A percentile compares a stretch with the other conserved stretches of the same genome.
These are phyloP conservation scores for Tricholoma hemisulphureum DNA, from an alignment of 768 basidiomycete species.

Conservation along the genomic window DNA sequence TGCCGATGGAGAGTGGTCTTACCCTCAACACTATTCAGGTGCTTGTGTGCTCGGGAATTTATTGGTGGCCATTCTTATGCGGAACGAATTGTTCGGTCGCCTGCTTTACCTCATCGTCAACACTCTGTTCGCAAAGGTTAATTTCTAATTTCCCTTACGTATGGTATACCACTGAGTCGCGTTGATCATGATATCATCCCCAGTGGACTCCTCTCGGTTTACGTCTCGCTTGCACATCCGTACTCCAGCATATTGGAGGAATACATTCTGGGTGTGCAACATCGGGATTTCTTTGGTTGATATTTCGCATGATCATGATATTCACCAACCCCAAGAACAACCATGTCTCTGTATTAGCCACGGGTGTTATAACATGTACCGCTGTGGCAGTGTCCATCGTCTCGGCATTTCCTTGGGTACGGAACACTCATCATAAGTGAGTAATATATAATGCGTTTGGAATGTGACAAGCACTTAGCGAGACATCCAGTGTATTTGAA, in stretches of 20 bases:
- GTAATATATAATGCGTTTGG: conserved; percentile 14
- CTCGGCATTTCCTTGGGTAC: conserved; percentile 76
- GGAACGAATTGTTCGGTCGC: conserved; percentile 82
- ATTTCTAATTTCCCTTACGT: background rate
- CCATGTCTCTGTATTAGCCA: conserved; percentile 51
- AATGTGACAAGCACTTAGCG: conserved; percentile 1
- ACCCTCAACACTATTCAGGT: conserved; percentile 67
- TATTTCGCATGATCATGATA: conserved; percentile 57
- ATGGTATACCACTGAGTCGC: background rate
- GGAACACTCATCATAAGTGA: conserved; percentile 81
- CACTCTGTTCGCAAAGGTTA: conserved; percentile 74
- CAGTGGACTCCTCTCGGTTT: conserved; percentile 52
- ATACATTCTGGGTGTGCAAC: conserved; percentile 82
- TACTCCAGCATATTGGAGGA: conserved; percentile 76
- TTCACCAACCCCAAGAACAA: conserved; percentile 50
- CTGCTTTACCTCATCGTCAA: conserved; percentile 69
- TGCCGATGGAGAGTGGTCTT: conserved; percentile 62
- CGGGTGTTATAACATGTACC: conserved; percentile 62
- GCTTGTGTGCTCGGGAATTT: conserved; percentile 77
- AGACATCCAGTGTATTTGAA: conserved; percentile 62
- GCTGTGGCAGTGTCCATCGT: conserved; percentile 58
- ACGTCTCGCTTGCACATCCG: conserved; percentile 69
- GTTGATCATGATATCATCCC: conserved; percentile 3
- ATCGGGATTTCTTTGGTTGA: conserved; percentile 72
- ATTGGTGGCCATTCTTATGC: conserved; percentile 67